phyloP scores from a whole-genome alignment of 495 filamentous ascomycete genomes.

The Venustampulla echinocandica region DNA sequence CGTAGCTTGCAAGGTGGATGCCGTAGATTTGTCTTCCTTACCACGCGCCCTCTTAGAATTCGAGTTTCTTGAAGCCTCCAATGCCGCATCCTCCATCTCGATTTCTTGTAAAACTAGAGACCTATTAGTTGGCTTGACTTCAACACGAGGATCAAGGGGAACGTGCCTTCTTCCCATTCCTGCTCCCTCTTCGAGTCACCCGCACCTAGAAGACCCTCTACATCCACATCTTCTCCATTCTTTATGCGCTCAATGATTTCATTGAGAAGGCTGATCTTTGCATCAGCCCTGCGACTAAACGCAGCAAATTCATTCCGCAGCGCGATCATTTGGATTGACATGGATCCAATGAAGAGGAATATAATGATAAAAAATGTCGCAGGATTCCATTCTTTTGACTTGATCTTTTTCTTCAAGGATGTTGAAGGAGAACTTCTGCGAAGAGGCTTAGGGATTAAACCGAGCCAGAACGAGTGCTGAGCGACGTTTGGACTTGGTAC shows the following conservation, averaged over 20 bases:
- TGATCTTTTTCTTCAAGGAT: constrained; percentile 25
- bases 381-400: constrained; percentile 78
- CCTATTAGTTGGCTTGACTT: neutral
- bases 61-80: constrained; percentile 35
- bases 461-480: constrained; percentile 61
- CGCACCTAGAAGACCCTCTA: constrained; percentile 72
- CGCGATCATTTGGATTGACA: constrained; percentile 84
- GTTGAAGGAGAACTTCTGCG: constrained; percentile 20
- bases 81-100: constrained; percentile 63
- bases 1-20: neutral
- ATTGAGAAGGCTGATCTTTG: constrained; percentile 64
- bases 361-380: constrained; percentile 89
- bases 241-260: constrained; percentile 80
- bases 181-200: constrained; percentile 66
- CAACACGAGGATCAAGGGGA: constrained; percentile 11
- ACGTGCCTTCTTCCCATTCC: constrained; percentile 78
- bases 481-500: constrained; percentile 54
- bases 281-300: constrained; percentile 66
- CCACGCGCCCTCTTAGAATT: constrained; percentile 26
- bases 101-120: constrained; percentile 65
- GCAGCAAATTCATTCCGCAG: constrained; percentile 64
- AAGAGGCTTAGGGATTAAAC: constrained; percentile 49
- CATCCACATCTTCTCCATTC: constrained; percentile 82
- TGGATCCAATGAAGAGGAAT: constrained; percentile 83
- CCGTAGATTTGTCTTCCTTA: constrained; percentile 7